Conservation (phyloP, 2,329 filamentous ascomycete genomes). For the Phyllosticta citrichinensis region DNA sequence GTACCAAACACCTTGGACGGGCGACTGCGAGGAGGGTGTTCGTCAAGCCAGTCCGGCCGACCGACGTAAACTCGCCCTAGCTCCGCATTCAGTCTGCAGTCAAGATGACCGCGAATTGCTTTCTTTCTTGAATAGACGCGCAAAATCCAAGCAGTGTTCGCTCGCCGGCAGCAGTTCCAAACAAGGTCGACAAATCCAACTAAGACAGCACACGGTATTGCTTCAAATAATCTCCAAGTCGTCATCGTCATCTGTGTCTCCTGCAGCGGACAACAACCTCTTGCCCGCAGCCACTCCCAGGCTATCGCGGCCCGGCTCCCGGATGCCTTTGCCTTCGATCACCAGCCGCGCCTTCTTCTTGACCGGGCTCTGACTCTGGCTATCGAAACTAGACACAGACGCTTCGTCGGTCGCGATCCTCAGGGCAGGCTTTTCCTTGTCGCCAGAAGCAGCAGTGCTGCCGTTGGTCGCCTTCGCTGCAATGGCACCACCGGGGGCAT, state of each 20-base stretch:
- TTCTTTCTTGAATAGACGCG: too few species aligned
- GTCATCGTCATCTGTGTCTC: constrained; percentile 35
- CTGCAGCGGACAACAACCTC: background rate
- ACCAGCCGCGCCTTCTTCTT: constrained; percentile 41
- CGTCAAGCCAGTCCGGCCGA: background rate
- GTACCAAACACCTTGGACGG: background rate
- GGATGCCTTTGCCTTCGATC: constrained; percentile 38
- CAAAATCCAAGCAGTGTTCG: background rate
- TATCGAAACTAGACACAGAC: background rate
- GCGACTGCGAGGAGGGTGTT: background rate
- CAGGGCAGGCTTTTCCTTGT: constrained; percentile 19
- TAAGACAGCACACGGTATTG: background rate
- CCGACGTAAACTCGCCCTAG: background rate
- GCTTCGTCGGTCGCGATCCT: background rate
- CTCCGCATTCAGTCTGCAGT: background rate
- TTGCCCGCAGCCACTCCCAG: constrained; percentile 22
- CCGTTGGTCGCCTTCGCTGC: background rate
- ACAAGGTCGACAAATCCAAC: background rate
- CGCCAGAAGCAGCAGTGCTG: constrained; percentile 16
- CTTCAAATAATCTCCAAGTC: constrained; percentile 38
- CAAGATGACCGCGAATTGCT: background rate
- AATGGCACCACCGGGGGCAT: background rate
- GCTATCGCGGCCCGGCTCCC: constrained; percentile 40
- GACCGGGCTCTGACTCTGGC: constrained; percentile 24
- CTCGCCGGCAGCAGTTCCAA: background rate